Evolutionary conservation across 2,329 filamentous ascomycete species (phyloP).

Genomic region (Fusarium caatingaense): DNA sequence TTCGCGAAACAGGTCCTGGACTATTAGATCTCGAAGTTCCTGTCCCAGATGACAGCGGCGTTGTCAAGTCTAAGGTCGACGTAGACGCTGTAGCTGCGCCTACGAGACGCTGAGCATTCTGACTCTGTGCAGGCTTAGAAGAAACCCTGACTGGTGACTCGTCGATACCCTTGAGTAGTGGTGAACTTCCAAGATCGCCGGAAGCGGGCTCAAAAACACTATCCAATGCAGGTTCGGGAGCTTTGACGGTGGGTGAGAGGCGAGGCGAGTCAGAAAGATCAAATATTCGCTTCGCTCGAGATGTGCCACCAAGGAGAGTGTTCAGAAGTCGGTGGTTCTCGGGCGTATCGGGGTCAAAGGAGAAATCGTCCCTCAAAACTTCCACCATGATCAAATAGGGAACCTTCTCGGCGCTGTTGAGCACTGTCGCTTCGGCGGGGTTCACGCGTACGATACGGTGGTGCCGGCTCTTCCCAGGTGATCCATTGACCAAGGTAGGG

Average conservation of each 20-base stretch:
- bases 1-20: constrained; percentile 65
- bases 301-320: constrained; percentile 67
- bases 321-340: constrained; percentile 76
- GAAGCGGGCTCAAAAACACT: constrained; percentile 87
- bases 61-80: constrained; percentile 69
- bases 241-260: constrained; percentile 56
- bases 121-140: constrained; percentile 46
- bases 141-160: constrained; percentile 55
- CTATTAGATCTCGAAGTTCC: constrained; percentile 76
- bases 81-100: constrained; percentile 72
- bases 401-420: constrained; percentile 89
- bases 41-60: constrained; percentile 76
- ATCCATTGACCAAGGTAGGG: constrained; percentile 76
- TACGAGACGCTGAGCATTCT: constrained; percentile 65
- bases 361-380: constrained; percentile 83
- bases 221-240: constrained; percentile 64
- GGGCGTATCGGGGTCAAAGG: constrained; percentile 79
- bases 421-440: constrained; percentile 83
- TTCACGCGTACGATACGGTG: constrained; percentile 87
- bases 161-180: constrained; percentile 70
- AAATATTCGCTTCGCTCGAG: constrained; percentile 70
- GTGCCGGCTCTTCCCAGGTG: constrained; percentile 79
- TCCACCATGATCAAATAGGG: constrained; percentile 89
- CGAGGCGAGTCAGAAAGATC: constrained; percentile 74
- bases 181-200: constrained; percentile 81